A percentile compares a stretch with the other conserved stretches of the same genome.
phyloP scores from a whole-genome alignment of 2,329 filamentous ascomycete species.

The Dactylellina sp. region DNA sequence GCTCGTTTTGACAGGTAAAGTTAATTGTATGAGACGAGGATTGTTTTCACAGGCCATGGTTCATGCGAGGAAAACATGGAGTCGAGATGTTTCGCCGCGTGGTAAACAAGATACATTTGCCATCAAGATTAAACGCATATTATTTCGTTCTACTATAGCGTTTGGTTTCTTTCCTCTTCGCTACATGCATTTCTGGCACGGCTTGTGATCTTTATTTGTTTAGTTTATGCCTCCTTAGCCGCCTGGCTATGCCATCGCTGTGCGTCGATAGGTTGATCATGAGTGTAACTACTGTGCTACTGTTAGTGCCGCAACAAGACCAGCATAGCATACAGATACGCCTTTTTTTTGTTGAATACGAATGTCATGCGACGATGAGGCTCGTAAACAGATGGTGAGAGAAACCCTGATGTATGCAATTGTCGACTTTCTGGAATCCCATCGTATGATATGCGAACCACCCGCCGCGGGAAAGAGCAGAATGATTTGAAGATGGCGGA shows the following conservation, averaged over 20 bases:
- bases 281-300: slow-evolving; percentile 26
- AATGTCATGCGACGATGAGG: too few relatives aligned
- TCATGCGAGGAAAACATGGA: slow-evolving; percentile 23
- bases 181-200: not conserved
- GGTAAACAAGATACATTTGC: slow-evolving; percentile 6
- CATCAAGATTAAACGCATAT: not conserved
- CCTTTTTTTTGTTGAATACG: too few relatives aligned
- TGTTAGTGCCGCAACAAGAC: slow-evolving; percentile 8
- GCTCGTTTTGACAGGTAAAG: slow-evolving; percentile 42
- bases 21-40: slow-evolving; percentile 39
- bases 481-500: not conserved
- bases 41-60: slow-evolving; percentile 47
- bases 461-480: too few relatives aligned
- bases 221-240: slow-evolving; percentile 33
- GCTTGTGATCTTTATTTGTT: slow-evolving; percentile 1
- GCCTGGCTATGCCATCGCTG: slow-evolving; percentile 19
- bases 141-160: not conserved
- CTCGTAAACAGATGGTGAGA: too few relatives aligned
- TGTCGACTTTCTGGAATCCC: slow-evolving; percentile 14
- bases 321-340: too few relatives aligned
- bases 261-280: slow-evolving; percentile 17
- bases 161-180: too few relatives aligned
- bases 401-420: not conserved
- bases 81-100: not conserved
- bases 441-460: slow-evolving; percentile 41